Evolutionary conservation across 805 yeast species (phyloP).

Genomic region (Metschnikowia anglica): DNA sequence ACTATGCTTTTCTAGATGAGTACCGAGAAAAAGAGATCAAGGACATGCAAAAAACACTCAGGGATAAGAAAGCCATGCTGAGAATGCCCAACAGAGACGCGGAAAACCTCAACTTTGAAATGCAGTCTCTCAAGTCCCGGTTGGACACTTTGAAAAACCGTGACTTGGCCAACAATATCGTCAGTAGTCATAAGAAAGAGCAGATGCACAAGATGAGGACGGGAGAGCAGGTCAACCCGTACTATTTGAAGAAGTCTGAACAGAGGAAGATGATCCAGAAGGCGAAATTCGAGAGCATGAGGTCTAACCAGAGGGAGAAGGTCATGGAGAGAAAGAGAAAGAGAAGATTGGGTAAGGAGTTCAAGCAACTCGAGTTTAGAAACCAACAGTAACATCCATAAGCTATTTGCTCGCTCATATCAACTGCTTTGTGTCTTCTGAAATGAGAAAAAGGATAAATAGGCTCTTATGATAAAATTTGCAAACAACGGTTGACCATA

Average conservation of each 20-base stretch:
- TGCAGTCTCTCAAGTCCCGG: conserved; percentile 67
- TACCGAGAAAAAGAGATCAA: conserved; percentile 74
- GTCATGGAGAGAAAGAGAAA: conserved; percentile 84
- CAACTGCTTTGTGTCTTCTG: too few relatives aligned
- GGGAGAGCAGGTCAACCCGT: conserved; percentile 51
- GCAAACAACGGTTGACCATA: not conserved
- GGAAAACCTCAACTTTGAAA: conserved; percentile 50
- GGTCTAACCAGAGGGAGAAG: conserved; percentile 69
- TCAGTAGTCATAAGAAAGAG: conserved; percentile 56
- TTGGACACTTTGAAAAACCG: conserved; percentile 67
- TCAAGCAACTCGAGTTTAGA: conserved; percentile 49
- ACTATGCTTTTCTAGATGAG: conserved; percentile 83
- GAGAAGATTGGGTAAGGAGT: conserved; percentile 80
- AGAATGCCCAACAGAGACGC: conserved; percentile 45
- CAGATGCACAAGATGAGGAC: conserved; percentile 46
- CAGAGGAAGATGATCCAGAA: conserved; percentile 71
- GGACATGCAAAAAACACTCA: conserved; percentile 55
- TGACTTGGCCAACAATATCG: conserved; percentile 69
- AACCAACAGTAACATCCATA: conserved; percentile 11
- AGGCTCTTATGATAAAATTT: too few relatives aligned
- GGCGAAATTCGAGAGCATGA: conserved; percentile 76
- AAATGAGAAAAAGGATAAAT: too few relatives aligned
- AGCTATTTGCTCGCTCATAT: too few relatives aligned
- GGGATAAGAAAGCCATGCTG: conserved; percentile 49
- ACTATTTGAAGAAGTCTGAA: conserved; percentile 66